Conservation (phyloP, 2,329 filamentous ascomycete species). For the Colletotrichum paranaense region DNA sequence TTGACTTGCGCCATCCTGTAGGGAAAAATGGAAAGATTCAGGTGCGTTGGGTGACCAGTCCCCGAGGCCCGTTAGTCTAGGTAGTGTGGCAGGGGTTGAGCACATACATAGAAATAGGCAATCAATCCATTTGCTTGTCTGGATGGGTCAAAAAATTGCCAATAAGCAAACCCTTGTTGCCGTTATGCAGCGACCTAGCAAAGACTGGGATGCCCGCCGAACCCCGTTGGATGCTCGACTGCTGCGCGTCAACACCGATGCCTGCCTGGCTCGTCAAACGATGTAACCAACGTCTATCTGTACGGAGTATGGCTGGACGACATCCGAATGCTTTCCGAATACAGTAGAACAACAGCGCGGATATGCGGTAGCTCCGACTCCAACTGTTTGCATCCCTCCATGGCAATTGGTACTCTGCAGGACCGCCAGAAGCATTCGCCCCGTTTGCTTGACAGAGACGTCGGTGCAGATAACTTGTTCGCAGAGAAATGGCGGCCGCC, state of each 20-base stretch:
- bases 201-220: neutral
- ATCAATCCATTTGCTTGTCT: neutral
- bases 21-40: neutral
- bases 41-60: neutral
- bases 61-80: neutral
- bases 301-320: no score
- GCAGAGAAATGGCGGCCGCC: neutral
- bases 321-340: neutral
- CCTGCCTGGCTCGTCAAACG: constrained; percentile 1
- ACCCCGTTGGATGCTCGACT: neutral
- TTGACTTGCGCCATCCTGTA: neutral
- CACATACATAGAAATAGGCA: neutral
- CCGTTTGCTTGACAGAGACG: neutral
- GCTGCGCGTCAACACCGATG: constrained; percentile 19
- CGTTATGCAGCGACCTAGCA: neutral
- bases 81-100: neutral
- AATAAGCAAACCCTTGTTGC: neutral
- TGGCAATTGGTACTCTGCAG: neutral
- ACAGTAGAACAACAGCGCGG: neutral
- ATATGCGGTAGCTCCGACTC: neutral
- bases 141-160: constrained; percentile 3
- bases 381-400: neutral
- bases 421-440: neutral
- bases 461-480: neutral
- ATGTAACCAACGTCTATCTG: neutral